Percentiles rank a stretch among this genome's conserved stretches.
Evolutionary conservation across 1,284 basidiomycete species (phyloP).

Genomic region (Fomitiporia mediterranea): DNA sequence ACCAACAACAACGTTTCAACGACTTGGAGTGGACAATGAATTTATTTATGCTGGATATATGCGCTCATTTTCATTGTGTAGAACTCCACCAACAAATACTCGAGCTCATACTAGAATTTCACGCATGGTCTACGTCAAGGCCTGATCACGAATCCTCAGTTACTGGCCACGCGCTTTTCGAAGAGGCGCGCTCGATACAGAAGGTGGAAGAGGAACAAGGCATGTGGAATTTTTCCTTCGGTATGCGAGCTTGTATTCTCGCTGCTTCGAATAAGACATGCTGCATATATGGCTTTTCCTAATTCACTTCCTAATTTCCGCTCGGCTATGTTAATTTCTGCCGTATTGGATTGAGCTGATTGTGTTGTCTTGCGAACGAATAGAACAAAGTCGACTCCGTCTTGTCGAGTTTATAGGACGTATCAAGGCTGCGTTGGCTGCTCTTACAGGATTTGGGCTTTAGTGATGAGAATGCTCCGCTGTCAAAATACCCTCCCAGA

Average conservation of each 20-base stretch:
- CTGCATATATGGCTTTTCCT: too few relatives aligned
- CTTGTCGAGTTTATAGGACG: conserved; percentile 24
- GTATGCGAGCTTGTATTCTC: conserved; percentile 18
- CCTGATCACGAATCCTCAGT: conserved; percentile 15
- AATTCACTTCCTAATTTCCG: too few relatives aligned
- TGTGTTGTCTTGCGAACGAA: too few relatives aligned
- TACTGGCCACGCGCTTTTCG: conserved; percentile 23
- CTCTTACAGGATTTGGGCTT: conserved; percentile 19
- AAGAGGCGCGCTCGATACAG: conserved; percentile 26
- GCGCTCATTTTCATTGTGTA: conserved; percentile 6
- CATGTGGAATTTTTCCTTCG: conserved; percentile 31
- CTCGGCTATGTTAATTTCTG: too few relatives aligned
- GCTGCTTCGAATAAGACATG: too few relatives aligned
- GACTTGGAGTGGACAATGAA: too few relatives aligned
- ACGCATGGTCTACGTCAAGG: conserved; percentile 17
- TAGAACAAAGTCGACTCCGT: conserved; percentile 23
- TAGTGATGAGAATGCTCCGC: too few relatives aligned
- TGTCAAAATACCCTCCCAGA: too few relatives aligned
- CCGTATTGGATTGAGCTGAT: too few relatives aligned
- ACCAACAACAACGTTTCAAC: too few relatives aligned
- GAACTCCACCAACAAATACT: conserved; percentile 19
- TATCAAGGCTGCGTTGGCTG: conserved; percentile 24
- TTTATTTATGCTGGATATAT: conserved; percentile 10
- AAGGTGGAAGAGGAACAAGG: conserved; percentile 35
- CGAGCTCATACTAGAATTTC: conserved; percentile 16